Conservation (phyloP, 2,329 filamentous ascomycete genomes). For the Mariannaea sp. region DNA sequence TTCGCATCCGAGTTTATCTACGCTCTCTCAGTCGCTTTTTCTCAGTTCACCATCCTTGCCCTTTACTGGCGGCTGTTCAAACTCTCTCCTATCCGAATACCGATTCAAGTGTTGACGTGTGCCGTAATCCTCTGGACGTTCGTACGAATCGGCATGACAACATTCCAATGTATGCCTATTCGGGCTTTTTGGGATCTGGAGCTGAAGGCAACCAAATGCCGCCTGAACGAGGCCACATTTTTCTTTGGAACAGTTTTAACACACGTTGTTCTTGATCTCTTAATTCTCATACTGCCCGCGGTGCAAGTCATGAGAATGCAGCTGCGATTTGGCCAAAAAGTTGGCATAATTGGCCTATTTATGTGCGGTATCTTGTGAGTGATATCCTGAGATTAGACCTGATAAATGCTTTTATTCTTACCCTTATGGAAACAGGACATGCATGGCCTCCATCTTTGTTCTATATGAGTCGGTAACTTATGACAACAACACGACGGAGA, state of each 20-base stretch:
- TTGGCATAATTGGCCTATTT: slow-evolving; percentile 35
- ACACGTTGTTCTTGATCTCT: slow-evolving; percentile 40
- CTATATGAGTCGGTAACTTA: slow-evolving; percentile 28
- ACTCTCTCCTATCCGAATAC: slow-evolving; percentile 33
- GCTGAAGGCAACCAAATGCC: slow-evolving; percentile 35
- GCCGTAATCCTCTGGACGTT: slow-evolving; percentile 34
- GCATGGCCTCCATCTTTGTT: slow-evolving; percentile 33
- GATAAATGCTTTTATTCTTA: neutral
- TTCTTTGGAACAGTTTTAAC: slow-evolving; percentile 41
- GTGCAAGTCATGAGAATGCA: slow-evolving; percentile 38
- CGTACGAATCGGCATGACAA: slow-evolving; percentile 39
- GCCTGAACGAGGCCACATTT: slow-evolving; percentile 38
- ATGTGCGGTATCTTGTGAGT: slow-evolving; percentile 36
- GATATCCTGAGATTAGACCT: neutral
- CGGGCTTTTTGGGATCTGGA: slow-evolving; percentile 40
- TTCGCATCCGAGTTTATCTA: slow-evolving; percentile 33
- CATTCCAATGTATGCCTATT: slow-evolving; percentile 43
- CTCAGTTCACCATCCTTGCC: slow-evolving; percentile 37
- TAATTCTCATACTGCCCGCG: slow-evolving; percentile 37
- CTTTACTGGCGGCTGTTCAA: slow-evolving; percentile 41
- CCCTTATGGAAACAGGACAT: slow-evolving; percentile 26
- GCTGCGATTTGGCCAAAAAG: slow-evolving; percentile 30
- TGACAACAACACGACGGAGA: slow-evolving; percentile 21
- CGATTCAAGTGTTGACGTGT: slow-evolving; percentile 32
- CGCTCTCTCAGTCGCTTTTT: slow-evolving; percentile 34